Base-by-base conservation (phyloP, 1,284 basidiomycete genomes). In the Ustilago esculenta region DNA sequence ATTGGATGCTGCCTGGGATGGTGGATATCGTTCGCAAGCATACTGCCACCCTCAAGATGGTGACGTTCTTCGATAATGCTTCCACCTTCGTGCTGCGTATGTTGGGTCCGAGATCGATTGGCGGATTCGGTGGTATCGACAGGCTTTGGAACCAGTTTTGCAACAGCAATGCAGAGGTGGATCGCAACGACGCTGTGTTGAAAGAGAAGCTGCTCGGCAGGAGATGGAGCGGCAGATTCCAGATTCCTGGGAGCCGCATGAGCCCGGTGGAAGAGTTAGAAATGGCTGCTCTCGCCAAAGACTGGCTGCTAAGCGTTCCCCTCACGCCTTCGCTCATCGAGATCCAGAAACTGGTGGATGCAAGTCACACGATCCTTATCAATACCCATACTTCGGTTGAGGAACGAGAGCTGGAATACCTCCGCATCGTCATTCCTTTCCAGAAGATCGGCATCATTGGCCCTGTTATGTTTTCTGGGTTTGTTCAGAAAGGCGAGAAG, bases 41-140 rank as follows among this genome's bases (percentile, higher is more conserved):
- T 17, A 33, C 36, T 8, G n/a, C 47, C 11, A 17, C 23, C 25
- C 27, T 36, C 11, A 39, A 41, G 36, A 36, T 49, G 27, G 35
- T 49, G 12, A 36, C 47, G 18, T 49, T 49, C 29, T 49, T 49
- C 20, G 47, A 49, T n/a, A 49, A 49, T 20, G 36, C 47, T 9
- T 25, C 21, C 27, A 49, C 47, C 8, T 49, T 49, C 17, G 47
- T 49, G 14, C 6, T 29, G 18, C 36, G 47, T 7, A 49, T 49
- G 47, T 27, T 49, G 4, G 47, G 47, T 18, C 47, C 47, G 3
- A 10, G 35, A 24, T 40, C 35, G 10, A 49, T 49, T 20, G 47
- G 47, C 6, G 47, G 47, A 8, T 49, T 37, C 25, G 47, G 47
- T 20, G 37, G 27, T 12, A 36, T 49, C 27, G 34, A 49, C 14